phyloP scores from a whole-genome alignment of 192 early-diverging fungal species.

The Chytriomyces hyalinus region DNA sequence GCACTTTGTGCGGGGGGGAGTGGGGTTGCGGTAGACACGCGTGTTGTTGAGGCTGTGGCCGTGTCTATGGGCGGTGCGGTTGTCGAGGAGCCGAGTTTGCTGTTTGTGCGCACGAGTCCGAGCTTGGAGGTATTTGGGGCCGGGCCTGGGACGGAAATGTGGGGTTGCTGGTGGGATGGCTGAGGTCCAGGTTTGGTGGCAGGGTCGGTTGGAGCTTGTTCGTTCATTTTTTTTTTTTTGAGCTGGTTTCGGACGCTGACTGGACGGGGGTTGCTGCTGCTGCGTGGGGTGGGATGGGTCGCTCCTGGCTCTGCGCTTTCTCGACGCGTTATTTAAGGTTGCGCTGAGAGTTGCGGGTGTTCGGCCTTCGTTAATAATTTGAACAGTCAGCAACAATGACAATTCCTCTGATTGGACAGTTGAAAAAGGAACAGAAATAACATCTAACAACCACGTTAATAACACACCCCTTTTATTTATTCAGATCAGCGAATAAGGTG shows the following conservation, averaged over 20 bases:
- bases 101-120: neutral
- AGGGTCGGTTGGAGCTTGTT: too few species aligned
- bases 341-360: too few species aligned
- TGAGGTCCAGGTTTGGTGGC: too few species aligned
- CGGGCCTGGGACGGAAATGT: neutral
- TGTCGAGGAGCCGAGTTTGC: neutral
- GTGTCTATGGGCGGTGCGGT: neutral
- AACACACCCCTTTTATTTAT: neutral
- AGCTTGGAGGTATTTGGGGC: neutral
- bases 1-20: neutral
- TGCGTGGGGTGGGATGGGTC: too few species aligned
- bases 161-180: neutral
- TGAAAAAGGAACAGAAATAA: neutral
- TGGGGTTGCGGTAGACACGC: neutral
- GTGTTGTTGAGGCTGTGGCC: neutral
- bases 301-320: too few species aligned
- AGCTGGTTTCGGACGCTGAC: too few species aligned
- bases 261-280: too few species aligned
- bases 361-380: too few species aligned
- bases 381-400: too few species aligned
- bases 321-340: too few species aligned
- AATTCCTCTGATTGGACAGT: too few species aligned
- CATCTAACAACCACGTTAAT: neutral
- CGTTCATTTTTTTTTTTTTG: too few species aligned
- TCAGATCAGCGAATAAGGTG: constrained; percentile 10